Percentiles rank a stretch among this genome's conserved stretches.
Conservation (phyloP, 2,329 filamentous ascomycete species). For the Ceratocystis variospora region DNA sequence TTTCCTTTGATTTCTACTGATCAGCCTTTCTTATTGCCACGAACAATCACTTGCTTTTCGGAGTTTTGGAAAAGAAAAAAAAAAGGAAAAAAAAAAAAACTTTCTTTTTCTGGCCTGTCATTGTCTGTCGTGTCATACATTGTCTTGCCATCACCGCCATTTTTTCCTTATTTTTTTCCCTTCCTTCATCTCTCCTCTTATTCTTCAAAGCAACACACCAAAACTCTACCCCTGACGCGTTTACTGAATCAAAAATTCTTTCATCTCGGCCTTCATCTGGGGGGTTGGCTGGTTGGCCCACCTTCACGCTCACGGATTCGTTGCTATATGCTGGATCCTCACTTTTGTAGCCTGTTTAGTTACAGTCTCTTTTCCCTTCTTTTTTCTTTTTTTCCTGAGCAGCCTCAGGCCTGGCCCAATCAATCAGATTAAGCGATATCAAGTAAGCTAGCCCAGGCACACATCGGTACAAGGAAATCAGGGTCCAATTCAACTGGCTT, state of each 20-base stretch:
- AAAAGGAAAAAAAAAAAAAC: neutral
- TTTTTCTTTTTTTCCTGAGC: too few species aligned
- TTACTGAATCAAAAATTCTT: neutral
- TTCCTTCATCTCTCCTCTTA: neutral
- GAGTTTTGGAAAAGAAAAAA: neutral
- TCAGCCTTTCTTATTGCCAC: neutral
- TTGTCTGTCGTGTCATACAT: neutral
- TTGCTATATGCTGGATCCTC: neutral
- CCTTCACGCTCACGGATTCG: neutral
- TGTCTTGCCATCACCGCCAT: neutral
- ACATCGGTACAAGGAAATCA: neutral
- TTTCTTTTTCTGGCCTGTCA: neutral
- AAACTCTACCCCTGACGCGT: neutral
- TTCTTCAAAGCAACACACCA: neutral
- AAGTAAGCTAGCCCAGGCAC: neutral
- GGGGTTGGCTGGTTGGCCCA: neutral
- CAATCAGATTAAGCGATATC: slow-evolving; percentile 3
- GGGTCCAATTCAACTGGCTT: neutral
- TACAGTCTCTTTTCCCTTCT: neutral
- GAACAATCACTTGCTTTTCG: neutral
- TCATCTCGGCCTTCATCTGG: slow-evolving; percentile 7
- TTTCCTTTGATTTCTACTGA: neutral
- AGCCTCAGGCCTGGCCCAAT: neutral
- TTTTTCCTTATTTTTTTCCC: neutral
- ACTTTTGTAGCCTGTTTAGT: slow-evolving; percentile 7